A percentile compares a stretch with the other conserved stretches of the same genome.
Conservation (phyloP, 2,329 filamentous ascomycete genomes). For the Talaromyces islandicus region DNA sequence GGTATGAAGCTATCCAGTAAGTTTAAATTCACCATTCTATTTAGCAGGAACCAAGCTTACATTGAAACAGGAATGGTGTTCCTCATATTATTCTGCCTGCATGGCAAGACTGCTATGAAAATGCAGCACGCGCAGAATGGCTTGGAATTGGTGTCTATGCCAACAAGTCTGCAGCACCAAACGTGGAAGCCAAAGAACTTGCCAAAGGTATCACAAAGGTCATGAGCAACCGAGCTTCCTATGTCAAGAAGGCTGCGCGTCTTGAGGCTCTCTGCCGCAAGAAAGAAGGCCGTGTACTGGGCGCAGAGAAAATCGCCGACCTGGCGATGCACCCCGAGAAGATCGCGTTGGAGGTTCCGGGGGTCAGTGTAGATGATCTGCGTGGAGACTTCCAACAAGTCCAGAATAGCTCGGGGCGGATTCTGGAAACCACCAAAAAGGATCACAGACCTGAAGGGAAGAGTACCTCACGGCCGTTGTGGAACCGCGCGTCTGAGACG, state of each 20-base stretch:
- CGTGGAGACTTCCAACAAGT: conserved; percentile 11
- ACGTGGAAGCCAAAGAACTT: conserved; percentile 16
- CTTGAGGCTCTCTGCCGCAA: conserved; percentile 14
- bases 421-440: conserved; percentile 4
- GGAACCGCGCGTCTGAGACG: conserved; percentile 7
- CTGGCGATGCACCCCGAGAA: conserved; percentile 14
- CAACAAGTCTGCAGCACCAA: conserved; percentile 26
- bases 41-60: not conserved
- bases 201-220: conserved; percentile 19
- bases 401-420: conserved; percentile 12
- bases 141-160: conserved; percentile 38
- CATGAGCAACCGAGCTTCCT: conserved; percentile 14
- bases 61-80: conserved; percentile 29
- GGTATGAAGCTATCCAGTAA: conserved; percentile 39
- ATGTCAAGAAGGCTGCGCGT: conserved; percentile 13
- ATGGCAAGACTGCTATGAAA: conserved; percentile 43
- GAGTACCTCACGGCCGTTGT: not conserved
- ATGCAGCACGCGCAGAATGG: conserved; percentile 35
- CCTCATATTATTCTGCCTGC: conserved; percentile 41
- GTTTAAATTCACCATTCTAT: conserved; percentile 10
- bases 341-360: conserved; percentile 14
- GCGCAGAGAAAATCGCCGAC: conserved; percentile 17
- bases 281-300: conserved; percentile 16
- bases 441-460: conserved; percentile 3
- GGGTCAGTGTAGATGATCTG: conserved; percentile 9